Base-by-base conservation (phyloP, 2,329 filamentous ascomycete species). In the Exophiala sp. region DNA sequence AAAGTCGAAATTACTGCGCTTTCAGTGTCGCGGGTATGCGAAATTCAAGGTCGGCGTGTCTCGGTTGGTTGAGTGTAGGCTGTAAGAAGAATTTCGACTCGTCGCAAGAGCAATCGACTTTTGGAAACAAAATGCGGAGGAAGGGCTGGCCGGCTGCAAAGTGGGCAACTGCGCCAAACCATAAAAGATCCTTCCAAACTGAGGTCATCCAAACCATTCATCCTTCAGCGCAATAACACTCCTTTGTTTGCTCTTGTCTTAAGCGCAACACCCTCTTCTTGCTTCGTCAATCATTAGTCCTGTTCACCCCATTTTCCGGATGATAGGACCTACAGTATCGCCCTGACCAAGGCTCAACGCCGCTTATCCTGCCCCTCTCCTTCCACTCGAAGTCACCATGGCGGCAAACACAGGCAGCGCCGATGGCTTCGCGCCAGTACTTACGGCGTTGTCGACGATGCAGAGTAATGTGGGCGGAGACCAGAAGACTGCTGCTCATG, bases 381-480 rank as follows among this genome's bases (percentile, higher is more conserved):
- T 55, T 48, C 44, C 54, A 41, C 44, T 20, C 42, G 24, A 12
- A 21, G 6, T 58, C 60, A 74, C 58, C 69, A 92, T 92, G 88
- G 85, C 88, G 64, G 72, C 78, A 67, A 85, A 84, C 71, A 77
- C 78, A 65, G 84, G 80, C 70, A 77, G 78, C 63, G 78, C 62
- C 80, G 84, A 71, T 74, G 82, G 83, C 72, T 95, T 94, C 74
- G 83, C 84, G 73, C 88, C 89, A 60, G 89, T 99, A 64, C 80
- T 97, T 65, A 85, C 87, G 64, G 94, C 92, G 60, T 86, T 97
- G 74, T 83, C 86, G 69, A 94, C 91, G 60, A 96, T 99, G 91
- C 86, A 84, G 68, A 81, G 91, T 69, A 88, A 87, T 73, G 87
- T 85, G 63, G 85, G 92, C 68, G 83, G 87, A 67, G 81, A 87